Evolutionary conservation across 148 eudicot genomes (phyloP).

Genomic region (Rhododendron henanense): DNA sequence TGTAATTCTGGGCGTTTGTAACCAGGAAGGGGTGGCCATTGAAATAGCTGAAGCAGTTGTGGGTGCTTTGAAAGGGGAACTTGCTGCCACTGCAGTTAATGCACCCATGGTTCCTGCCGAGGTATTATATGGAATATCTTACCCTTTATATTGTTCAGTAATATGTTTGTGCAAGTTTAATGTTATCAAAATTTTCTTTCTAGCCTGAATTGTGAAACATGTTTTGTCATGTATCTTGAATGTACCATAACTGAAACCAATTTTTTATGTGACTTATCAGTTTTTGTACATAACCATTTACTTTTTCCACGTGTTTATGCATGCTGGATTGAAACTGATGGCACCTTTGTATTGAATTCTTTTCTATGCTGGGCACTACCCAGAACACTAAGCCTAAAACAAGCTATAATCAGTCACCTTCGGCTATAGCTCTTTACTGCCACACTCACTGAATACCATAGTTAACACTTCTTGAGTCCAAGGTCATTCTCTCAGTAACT

Average conservation of each 20-base stretch:
- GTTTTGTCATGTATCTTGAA: neutral
- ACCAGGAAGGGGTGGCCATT: slow-evolving; percentile 16
- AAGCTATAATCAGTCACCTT: neutral
- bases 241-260: neutral
- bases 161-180: neutral
- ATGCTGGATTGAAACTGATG: neutral
- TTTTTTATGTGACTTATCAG: neutral
- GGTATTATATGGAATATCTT: neutral
- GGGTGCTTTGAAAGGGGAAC: slow-evolving; percentile 11
- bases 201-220: neutral
- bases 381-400: neutral
- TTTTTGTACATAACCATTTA: neutral
- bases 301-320: neutral
- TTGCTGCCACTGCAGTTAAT: slow-evolving; percentile 16
- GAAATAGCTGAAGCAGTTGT: slow-evolving; percentile 17
- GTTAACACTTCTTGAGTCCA: neutral
- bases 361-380: neutral
- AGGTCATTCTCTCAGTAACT: neutral
- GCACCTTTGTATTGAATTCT: neutral
- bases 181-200: neutral
- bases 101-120: slow-evolving; percentile 15
- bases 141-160: neutral
- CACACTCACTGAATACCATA: neutral
- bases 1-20: neutral
- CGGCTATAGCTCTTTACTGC: neutral